Percentiles rank a stretch among this genome's conserved stretches.
Evolutionary conservation across 129 eudicot genomes (phyloP).

Genomic region (Tanacetum coccineum): DNA sequence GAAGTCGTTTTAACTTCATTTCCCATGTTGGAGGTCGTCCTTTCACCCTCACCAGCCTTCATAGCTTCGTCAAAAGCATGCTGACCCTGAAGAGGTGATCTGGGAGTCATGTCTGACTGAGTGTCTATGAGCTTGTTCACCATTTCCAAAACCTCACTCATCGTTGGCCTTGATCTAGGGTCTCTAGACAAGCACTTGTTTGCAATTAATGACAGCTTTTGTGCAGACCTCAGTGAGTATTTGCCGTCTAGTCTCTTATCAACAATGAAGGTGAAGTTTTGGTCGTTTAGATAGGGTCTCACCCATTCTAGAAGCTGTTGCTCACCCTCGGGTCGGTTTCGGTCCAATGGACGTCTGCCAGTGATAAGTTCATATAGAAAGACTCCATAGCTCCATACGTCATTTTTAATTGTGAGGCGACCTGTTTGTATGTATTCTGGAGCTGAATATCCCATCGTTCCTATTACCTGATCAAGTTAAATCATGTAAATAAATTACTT

Average conservation of each 20-base stretch:
- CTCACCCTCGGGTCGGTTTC: conserved; percentile 59
- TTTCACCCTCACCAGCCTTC: conserved; percentile 19
- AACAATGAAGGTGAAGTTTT: conserved; percentile 55
- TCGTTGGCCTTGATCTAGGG: conserved; percentile 59
- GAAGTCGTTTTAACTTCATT: conserved; percentile 35
- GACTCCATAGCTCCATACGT: conserved; percentile 80
- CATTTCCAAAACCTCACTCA: conserved; percentile 83
- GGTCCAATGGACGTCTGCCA: conserved; percentile 67
- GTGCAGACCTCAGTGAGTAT: conserved; percentile 46
- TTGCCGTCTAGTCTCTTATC: conserved; percentile 62
- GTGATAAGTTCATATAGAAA: conserved; percentile 82
- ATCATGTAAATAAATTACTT: no score
- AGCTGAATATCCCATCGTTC: conserved; percentile 81
- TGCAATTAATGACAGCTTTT: conserved; percentile 57
- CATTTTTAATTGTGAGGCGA: conserved; percentile 63
- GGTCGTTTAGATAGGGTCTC: conserved; percentile 54
- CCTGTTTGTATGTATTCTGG: conserved; percentile 84
- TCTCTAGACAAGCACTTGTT: conserved; percentile 61
- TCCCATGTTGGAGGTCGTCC: conserved; percentile 4
- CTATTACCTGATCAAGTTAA: conserved; percentile 51
- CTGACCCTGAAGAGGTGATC: conserved; percentile 28
- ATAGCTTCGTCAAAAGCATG: conserved; percentile 2
- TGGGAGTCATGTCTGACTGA: conserved; percentile 29
- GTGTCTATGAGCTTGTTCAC: conserved; percentile 30
- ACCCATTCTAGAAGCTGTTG: conserved; percentile 83